phyloP scores from a whole-genome alignment of 805 yeast species.

The Nakazawaea ernobii region DNA sequence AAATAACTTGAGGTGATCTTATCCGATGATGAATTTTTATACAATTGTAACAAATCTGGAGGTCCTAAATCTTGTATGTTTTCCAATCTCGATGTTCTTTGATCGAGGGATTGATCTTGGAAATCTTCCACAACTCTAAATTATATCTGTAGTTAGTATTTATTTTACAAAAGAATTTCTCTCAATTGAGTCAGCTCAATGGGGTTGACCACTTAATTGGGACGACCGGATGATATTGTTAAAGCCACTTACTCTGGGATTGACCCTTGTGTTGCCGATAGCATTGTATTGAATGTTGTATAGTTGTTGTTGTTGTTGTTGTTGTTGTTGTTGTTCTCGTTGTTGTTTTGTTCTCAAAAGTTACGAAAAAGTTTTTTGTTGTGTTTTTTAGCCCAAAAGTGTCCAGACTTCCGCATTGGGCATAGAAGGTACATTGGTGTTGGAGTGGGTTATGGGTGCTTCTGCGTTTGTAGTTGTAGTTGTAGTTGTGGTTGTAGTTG shows the following conservation, averaged over 20 bases:
- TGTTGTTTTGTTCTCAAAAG: not conserved
- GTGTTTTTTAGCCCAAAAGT: not conserved
- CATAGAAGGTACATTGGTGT: too few species aligned
- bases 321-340: not conserved
- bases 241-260: constrained; percentile 48
- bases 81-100: constrained; percentile 55
- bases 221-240: not conserved
- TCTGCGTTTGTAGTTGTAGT: too few species aligned
- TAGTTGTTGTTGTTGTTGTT: not conserved
- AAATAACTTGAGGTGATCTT: constrained; percentile 63
- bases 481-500: too few species aligned
- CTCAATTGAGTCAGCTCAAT: too few species aligned
- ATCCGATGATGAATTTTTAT: constrained; percentile 32
- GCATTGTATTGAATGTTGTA: constrained; percentile 17
- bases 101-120: constrained; percentile 54
- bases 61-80: constrained; percentile 67
- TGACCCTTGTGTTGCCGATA: constrained; percentile 48
- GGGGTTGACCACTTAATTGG: too few species aligned
- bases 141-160: constrained; percentile 14
- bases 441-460: too few species aligned
- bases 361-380: not conserved
- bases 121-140: constrained; percentile 56
- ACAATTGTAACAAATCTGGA: constrained; percentile 53
- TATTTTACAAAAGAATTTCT: constrained; percentile 9
- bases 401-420: not conserved